Conservation (phyloP, 495 filamentous ascomycete genomes). For the Hypoxylon cercidicola region DNA sequence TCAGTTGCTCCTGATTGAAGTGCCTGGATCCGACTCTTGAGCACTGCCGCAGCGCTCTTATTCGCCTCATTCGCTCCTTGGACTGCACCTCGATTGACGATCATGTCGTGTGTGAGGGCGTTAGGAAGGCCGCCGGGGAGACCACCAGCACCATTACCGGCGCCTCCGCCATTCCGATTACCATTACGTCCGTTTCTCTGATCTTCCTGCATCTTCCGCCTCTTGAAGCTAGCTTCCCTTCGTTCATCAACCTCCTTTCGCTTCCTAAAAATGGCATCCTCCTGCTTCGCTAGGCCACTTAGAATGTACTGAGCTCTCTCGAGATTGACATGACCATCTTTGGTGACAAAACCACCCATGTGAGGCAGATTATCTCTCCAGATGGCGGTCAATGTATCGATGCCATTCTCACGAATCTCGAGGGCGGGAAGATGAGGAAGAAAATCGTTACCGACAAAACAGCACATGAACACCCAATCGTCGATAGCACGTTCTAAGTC, state of each 20-base stretch:
- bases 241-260: conserved; percentile 85
- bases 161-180: conserved; percentile 58
- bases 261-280: conserved; percentile 91
- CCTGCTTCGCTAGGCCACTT: conserved; percentile 89
- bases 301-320: conserved; percentile 88
- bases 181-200: conserved; percentile 57
- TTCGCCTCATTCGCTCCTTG: conserved; percentile 86
- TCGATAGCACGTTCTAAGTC: conserved; percentile 96
- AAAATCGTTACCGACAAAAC: conserved; percentile 99
- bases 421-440: conserved; percentile 94
- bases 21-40: conserved; percentile 81
- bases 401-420: conserved; percentile 96
- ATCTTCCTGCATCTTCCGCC: conserved; percentile 76
- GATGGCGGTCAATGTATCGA: conserved; percentile 93
- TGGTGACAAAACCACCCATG: conserved; percentile 96
- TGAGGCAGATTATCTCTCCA: conserved; percentile 91
- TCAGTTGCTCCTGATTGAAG: conserved; percentile 52
- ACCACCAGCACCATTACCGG: conserved; percentile 40
- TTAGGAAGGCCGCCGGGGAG: conserved; percentile 59
- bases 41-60: conserved; percentile 89
- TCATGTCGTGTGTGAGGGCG: conserved; percentile 83
- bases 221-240: conserved; percentile 77
- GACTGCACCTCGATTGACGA: conserved; percentile 79
- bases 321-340: conserved; percentile 91
- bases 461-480: conserved; percentile 99